Conservation (phyloP, 2,329 filamentous ascomycete genomes). For the Phaeoacremonium minimum region DNA sequence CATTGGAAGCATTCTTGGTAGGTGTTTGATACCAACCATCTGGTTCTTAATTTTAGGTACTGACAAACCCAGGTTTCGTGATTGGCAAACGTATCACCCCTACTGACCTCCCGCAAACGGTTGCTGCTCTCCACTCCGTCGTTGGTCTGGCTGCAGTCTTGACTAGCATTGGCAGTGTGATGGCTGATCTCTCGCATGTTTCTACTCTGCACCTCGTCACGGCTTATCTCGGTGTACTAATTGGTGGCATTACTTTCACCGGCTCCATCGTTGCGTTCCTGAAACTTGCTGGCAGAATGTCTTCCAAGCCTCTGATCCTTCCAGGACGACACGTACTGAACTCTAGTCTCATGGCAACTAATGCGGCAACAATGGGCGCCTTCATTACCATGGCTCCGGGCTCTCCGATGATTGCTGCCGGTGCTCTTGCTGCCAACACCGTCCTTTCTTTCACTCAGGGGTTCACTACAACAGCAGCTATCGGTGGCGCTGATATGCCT, state of each 20-base stretch:
- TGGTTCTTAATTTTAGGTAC: conserved; percentile 8
- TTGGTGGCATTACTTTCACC: conserved; percentile 83
- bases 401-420: conserved; percentile 72
- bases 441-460: conserved; percentile 79
- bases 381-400: conserved; percentile 81
- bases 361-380: conserved; percentile 77
- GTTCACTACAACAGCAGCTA: conserved; percentile 81
- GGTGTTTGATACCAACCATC: conserved; percentile 4
- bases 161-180: conserved; percentile 82
- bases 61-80: conserved; percentile 46
- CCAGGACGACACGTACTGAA: conserved; percentile 76
- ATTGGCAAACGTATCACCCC: conserved; percentile 86
- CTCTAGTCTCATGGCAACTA: conserved; percentile 66
- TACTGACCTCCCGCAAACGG: conserved; percentile 83
- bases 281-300: conserved; percentile 80
- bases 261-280: conserved; percentile 86
- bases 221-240: conserved; percentile 80
- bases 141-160: conserved; percentile 85
- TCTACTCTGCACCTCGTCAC: conserved; percentile 80
- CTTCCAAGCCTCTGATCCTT: conserved; percentile 68
- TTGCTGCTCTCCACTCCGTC: conserved; percentile 84
- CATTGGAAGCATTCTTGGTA: conserved; percentile 61
- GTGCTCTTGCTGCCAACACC: conserved; percentile 72
- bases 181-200: conserved; percentile 66
- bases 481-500: conserved; percentile 92